A percentile compares a stretch with the other conserved stretches of the same genome.
Evolutionary conservation across 2,329 filamentous ascomycete species (phyloP).

Genomic region (Neocucurbitaria cava): DNA sequence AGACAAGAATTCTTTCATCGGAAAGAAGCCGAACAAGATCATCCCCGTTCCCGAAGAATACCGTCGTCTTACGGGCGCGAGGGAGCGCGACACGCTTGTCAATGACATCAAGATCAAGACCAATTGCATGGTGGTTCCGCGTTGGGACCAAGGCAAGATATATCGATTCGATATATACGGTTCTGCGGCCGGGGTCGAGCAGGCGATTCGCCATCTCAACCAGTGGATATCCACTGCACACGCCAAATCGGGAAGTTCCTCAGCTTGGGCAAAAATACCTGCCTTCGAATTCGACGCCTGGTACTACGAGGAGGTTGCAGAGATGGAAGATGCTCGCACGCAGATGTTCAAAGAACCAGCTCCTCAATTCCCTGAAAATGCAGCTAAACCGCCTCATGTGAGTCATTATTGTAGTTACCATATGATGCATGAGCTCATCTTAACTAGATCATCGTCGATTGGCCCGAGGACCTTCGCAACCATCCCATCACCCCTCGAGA

Average conservation of each 20-base stretch:
- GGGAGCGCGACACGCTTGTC: conserved; percentile 21
- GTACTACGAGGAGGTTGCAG: conserved; percentile 28
- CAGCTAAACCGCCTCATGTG: conserved; percentile 14
- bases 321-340: conserved; percentile 22
- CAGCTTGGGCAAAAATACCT: conserved; percentile 36
- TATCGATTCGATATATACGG: conserved; percentile 35
- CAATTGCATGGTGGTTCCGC: conserved; percentile 25
- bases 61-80: conserved; percentile 14
- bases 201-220: conserved; percentile 28
- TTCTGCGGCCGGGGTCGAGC: conserved; percentile 22
- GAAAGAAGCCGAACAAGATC: conserved; percentile 24
- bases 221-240: conserved; percentile 35
- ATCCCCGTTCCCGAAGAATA: conserved; percentile 30
- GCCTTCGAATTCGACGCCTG: conserved; percentile 33
- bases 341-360: conserved; percentile 27
- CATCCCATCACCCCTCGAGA: conserved; percentile 25
- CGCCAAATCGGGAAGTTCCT: conserved; percentile 26
- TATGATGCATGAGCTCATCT: not conserved
- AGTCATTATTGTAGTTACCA: not conserved
- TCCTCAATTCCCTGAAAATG: conserved; percentile 13
- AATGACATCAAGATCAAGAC: conserved; percentile 24
- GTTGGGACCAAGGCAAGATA: conserved; percentile 17
- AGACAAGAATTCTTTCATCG: not conserved
- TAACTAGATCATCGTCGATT: conserved; percentile 21
- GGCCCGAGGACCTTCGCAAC: conserved; percentile 32